Conservation (phyloP, 2,329 filamentous ascomycete species). For the Ascochyta fabae region DNA sequence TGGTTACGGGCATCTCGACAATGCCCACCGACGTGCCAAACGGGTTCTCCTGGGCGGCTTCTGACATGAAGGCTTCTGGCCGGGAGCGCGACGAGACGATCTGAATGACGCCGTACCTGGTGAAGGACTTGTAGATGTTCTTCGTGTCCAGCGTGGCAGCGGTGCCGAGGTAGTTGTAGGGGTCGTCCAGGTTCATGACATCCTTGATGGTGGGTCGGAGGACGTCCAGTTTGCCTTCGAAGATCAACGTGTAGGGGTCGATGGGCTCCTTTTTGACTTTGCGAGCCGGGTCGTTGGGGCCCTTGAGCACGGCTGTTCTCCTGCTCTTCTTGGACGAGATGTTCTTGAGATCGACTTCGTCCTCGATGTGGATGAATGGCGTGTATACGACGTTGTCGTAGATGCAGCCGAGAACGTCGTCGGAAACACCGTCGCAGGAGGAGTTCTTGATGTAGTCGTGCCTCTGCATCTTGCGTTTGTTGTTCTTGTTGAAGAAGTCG, state of each 20-base stretch:
- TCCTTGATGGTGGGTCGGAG: slow-evolving; percentile 87
- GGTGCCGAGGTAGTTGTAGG: slow-evolving; percentile 85
- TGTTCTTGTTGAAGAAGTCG: slow-evolving; percentile 99
- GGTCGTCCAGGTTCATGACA: slow-evolving; percentile 90
- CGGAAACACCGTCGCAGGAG: slow-evolving; percentile 86
- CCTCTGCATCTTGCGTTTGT: slow-evolving; percentile 99
- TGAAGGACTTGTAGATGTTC: slow-evolving; percentile 85
- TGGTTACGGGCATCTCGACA: slow-evolving; percentile 96
- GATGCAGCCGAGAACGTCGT: slow-evolving; percentile 92
- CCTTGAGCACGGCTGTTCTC: slow-evolving; percentile 62
- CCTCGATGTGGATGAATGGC: slow-evolving; percentile 96
- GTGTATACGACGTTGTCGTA: slow-evolving; percentile 99
- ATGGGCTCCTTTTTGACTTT: slow-evolving; percentile 80
- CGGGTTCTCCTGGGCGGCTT: slow-evolving; percentile 83
- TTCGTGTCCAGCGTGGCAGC: slow-evolving; percentile 77
- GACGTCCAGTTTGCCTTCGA: slow-evolving; percentile 84
- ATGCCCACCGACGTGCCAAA: slow-evolving; percentile 83
- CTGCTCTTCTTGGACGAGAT: slow-evolving; percentile 74
- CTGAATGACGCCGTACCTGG: slow-evolving; percentile 88
- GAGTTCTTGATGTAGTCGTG: slow-evolving; percentile 95
- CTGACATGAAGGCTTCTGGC: slow-evolving; percentile 93
- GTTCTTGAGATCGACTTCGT: slow-evolving; percentile 80
- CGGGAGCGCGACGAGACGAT: slow-evolving; percentile 93
- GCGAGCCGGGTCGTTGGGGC: slow-evolving; percentile 69
- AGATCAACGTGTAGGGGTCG: slow-evolving; percentile 92